phyloP scores from a whole-genome alignment of 129 eudicot species.

The Arctium lappa region DNA sequence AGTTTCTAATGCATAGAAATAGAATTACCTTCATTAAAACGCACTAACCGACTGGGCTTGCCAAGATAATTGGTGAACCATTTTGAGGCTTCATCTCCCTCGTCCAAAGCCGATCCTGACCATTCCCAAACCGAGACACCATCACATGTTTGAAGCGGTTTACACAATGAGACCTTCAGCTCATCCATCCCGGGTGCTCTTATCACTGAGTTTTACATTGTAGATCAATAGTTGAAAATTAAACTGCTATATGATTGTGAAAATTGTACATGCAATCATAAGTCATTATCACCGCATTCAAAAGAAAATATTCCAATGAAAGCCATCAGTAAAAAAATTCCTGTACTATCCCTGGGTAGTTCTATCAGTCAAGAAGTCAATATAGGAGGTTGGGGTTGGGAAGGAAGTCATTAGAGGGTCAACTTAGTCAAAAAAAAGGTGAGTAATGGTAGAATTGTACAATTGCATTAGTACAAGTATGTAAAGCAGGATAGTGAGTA shows the following conservation, averaged over 20 bases:
- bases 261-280: background rate
- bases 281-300: background rate
- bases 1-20: background rate
- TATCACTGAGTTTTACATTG: constrained; percentile 37
- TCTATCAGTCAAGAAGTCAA: too few species aligned
- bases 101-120: constrained; percentile 82
- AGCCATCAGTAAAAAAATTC: too few species aligned
- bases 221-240: background rate
- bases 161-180: constrained; percentile 57
- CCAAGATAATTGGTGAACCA: constrained; percentile 74
- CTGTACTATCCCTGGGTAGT: too few species aligned
- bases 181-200: constrained; percentile 75
- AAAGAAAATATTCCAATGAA: background rate
- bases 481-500: too few species aligned
- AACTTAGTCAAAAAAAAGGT: too few species aligned
- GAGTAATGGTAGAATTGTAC: too few species aligned
- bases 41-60: constrained; percentile 70
- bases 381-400: too few species aligned
- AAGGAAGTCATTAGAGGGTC: too few species aligned
- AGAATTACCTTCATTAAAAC: constrained; percentile 68
- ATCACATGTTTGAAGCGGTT: constrained; percentile 42
- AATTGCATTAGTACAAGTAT: too few species aligned
- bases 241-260: background rate
- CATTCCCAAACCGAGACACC: constrained; percentile 82
- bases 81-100: constrained; percentile 64